A percentile compares a stretch with the other conserved stretches of the same genome.
Conservation (phyloP, 345 rosid species). For the Eucalyptus polybractea region DNA sequence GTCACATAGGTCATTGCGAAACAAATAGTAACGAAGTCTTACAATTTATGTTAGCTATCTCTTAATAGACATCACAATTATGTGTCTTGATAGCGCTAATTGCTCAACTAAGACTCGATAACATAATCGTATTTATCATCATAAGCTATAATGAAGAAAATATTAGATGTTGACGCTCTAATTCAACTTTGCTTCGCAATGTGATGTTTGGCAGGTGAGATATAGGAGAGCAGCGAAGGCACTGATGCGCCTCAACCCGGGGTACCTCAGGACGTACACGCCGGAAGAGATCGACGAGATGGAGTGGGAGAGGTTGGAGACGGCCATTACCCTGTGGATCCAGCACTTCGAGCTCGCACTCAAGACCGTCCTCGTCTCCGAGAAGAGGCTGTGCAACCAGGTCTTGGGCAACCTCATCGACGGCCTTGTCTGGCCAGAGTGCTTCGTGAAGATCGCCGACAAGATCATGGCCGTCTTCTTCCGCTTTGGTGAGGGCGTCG, state of each 20-base stretch:
- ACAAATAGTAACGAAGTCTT: not conserved
- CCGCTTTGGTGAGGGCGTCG: conserved; percentile 57
- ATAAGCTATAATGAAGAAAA: not conserved
- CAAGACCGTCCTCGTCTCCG: conserved; percentile 29
- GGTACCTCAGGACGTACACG: conserved; percentile 33
- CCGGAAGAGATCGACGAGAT: conserved; percentile 51
- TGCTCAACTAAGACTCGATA: not conserved
- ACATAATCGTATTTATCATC: not conserved
- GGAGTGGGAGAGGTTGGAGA: conserved; percentile 59
- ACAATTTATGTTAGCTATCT: not conserved
- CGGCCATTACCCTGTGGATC: conserved; percentile 44
- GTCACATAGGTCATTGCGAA: not conserved
- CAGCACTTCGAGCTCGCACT: conserved; percentile 43
- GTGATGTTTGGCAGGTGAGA: conserved; percentile 19
- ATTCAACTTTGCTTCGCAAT: not conserved
- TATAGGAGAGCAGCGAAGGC: conserved; percentile 56
- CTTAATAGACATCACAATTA: not conserved
- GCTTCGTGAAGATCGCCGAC: conserved; percentile 51
- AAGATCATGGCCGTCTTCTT: conserved; percentile 68
- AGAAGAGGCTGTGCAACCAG: conserved; percentile 38
- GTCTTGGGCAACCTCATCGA: conserved; percentile 29
- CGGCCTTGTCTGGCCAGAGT: conserved; percentile 40
- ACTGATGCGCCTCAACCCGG: conserved; percentile 40
- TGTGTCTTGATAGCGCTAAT: not conserved
- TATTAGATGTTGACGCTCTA: no score